A percentile compares a stretch with the other conserved stretches of the same genome.
phyloP scores from a whole-genome alignment of 2,329 filamentous ascomycete genomes.

The Fusarium napiforme region DNA sequence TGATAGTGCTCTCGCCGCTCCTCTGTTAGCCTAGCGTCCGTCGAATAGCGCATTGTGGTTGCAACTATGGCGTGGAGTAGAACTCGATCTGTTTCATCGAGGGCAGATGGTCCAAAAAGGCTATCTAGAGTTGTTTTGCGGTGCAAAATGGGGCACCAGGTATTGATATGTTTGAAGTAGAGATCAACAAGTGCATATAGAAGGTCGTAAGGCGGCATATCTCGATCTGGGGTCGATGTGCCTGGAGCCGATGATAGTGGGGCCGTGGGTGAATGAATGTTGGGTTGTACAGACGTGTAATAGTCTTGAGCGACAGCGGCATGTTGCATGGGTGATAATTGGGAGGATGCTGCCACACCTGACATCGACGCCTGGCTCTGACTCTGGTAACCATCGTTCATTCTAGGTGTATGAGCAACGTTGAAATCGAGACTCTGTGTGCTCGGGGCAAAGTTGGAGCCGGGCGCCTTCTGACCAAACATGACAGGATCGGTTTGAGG shows the following conservation, averaged over 20 bases:
- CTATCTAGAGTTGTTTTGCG: slow-evolving; percentile 83
- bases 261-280: slow-evolving; percentile 68
- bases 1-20: slow-evolving; percentile 81
- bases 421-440: slow-evolving; percentile 63
- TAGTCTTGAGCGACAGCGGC: slow-evolving; percentile 61
- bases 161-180: slow-evolving; percentile 84
- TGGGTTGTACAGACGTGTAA: slow-evolving; percentile 57
- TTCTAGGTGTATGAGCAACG: slow-evolving; percentile 58
- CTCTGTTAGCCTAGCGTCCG: slow-evolving; percentile 77
- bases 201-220: slow-evolving; percentile 79
- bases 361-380: slow-evolving; percentile 57
- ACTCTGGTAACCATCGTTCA: slow-evolving; percentile 61
- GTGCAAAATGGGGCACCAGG: slow-evolving; percentile 91
- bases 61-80: slow-evolving; percentile 90
- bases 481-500: slow-evolving; percentile 67
- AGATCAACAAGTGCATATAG: slow-evolving; percentile 78
- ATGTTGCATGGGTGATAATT: slow-evolving; percentile 51
- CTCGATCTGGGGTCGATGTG: slow-evolving; percentile 61
- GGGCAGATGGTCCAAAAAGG: slow-evolving; percentile 79
- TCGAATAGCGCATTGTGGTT: slow-evolving; percentile 86
- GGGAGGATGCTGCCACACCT: slow-evolving; percentile 53
- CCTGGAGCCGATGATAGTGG: slow-evolving; percentile 59
- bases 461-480: slow-evolving; percentile 70
- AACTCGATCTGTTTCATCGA: slow-evolving; percentile 85
- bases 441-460: slow-evolving; percentile 54